Conservation (phyloP, 768 basidiomycete species). For the Tubosaeta brunneosetosa region DNA sequence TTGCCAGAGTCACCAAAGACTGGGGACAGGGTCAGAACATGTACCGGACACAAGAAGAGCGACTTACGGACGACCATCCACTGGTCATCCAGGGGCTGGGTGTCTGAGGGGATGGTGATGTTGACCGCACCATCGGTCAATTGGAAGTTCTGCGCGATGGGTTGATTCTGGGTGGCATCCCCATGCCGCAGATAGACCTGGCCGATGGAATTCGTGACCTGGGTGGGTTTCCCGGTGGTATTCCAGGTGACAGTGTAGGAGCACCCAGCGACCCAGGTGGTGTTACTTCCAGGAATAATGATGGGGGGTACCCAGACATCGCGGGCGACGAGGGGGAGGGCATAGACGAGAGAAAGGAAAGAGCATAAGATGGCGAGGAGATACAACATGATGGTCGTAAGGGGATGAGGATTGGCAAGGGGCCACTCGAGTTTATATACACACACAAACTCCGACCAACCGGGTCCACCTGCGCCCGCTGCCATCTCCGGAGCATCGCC, state of each 20-base stretch:
- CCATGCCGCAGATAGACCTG: conserved; percentile 39
- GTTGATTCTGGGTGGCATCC: conserved; percentile 28
- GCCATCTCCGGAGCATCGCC: conserved; percentile 17
- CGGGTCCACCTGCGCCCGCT: background rate
- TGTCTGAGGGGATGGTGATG: conserved; percentile 38
- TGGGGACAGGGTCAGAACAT: conserved; percentile 14
- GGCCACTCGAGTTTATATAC: conserved; percentile 11
- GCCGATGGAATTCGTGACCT: conserved; percentile 48
- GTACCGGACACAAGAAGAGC: background rate
- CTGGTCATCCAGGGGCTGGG: conserved; percentile 29
- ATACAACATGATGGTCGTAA: conserved; percentile 21
- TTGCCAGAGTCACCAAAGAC: conserved; percentile 56
- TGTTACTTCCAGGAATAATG: conserved; percentile 30
- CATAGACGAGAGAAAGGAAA: conserved; percentile 26
- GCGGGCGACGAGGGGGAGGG: conserved; percentile 32
- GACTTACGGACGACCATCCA: conserved; percentile 46
- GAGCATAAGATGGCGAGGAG: conserved; percentile 13
- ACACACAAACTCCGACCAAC: background rate
- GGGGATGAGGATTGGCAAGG: background rate
- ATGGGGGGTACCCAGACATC: conserved; percentile 49
- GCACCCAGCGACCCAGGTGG: conserved; percentile 40
- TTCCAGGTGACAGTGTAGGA: conserved; percentile 46
- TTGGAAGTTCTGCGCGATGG: conserved; percentile 35
- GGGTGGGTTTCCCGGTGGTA: conserved; percentile 34
- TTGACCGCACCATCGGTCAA: conserved; percentile 33